Base-by-base conservation (phyloP, 257 asterid genomes). In the Linderniella brevidens region DNA sequence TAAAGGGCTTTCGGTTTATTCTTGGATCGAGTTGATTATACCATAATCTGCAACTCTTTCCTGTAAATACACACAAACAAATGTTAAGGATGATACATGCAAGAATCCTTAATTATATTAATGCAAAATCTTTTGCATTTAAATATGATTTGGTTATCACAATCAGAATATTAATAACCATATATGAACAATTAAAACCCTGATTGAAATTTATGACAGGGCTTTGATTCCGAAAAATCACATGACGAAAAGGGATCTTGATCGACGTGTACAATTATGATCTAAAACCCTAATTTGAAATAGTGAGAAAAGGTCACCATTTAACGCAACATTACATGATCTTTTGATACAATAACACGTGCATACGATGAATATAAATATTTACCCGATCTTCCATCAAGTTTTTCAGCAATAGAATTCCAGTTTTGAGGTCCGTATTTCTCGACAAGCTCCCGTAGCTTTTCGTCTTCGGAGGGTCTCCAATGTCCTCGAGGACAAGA, bases 31-130 rank as follows among this genome's bases (percentile, higher is more conserved):
- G 79, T 49, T 86, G 97, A 32, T 86, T 86, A 60, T 82, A 86
- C 97, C 97, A 86, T 49, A 86, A 70, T 68, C 97, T 73, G 69
- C 97, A 86, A 55, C 97, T 86, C 64, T 86, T 86, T 15, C 97
- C 97, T 86, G 60, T 25, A 25, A 3, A 25, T 2, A 3, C 32
- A 25, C 4, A 25, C 32, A 25, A 25, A 25, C 6, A n/a, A n/a
- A 25, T 25, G 32, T 25, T 6, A 25, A 25, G 32, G 32, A 25
- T 2, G 32, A 25, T 25, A 25, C 32, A 2, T 25, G 32, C 32
- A 25, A 25, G n/a, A n/a, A n/a, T n/a, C n/a, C n/a, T 25, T 25
- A 25, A 6, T 25, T 6, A 25, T 25, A 25, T 25, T 25, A 25
- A 25, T 25, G 32, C 32, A 25, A 25, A 25, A 25, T 3, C 32